These are phyloP conservation scores for Avicennia marina DNA, from an alignment of 257 asterid species.

Conservation along the genomic window DNA sequence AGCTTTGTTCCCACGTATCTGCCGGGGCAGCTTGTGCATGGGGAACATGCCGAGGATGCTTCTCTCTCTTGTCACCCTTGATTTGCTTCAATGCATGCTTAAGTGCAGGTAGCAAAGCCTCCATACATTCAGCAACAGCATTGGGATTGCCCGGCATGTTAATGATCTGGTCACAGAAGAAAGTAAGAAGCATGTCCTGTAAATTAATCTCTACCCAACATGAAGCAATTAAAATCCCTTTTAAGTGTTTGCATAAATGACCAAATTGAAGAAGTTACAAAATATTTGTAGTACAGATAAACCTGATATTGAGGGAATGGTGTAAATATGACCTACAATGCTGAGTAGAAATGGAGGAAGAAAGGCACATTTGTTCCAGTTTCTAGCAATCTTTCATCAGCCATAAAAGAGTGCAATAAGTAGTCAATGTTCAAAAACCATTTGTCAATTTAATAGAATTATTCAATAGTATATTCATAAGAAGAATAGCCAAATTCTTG, in stretches of 20 bases:
- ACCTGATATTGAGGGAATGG: too few relatives aligned
- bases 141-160: slow-evolving; percentile 99
- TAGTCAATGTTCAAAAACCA: too few relatives aligned
- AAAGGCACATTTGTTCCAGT: too few relatives aligned
- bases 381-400: too few relatives aligned
- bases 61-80: slow-evolving; percentile 52
- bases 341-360: too few relatives aligned
- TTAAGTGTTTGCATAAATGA: neutral
- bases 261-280: neutral
- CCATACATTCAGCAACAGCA: slow-evolving; percentile 95
- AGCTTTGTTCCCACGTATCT: slow-evolving; percentile 48
- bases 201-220: neutral
- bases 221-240: neutral
- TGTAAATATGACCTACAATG: too few relatives aligned
- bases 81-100: slow-evolving; percentile 90
- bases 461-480: too few relatives aligned
- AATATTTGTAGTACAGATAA: neutral
- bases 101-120: slow-evolving; percentile 83
- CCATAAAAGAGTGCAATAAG: too few relatives aligned
- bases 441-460: too few relatives aligned
- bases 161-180: slow-evolving; percentile 46
- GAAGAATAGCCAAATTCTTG: too few relatives aligned
- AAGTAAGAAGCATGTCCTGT: slow-evolving; percentile 11
- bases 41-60: slow-evolving; percentile 44
- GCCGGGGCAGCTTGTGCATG: slow-evolving; percentile 34